Base-by-base conservation (phyloP, 495 filamentous ascomycete genomes). In the Amorphotheca resinae region DNA sequence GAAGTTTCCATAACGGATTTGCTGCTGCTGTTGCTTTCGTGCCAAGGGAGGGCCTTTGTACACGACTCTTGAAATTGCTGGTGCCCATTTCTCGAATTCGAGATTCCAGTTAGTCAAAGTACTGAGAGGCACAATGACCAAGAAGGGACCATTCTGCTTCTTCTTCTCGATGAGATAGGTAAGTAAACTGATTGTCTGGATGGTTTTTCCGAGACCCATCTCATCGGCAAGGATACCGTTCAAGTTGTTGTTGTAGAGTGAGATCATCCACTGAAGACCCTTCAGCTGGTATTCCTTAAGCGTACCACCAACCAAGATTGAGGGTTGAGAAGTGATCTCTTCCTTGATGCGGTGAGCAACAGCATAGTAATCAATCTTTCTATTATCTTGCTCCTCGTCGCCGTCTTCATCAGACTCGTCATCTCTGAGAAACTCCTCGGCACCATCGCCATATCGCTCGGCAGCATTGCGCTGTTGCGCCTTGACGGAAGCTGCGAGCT, bases 181-280 rank as follows among this genome's bases (percentile, higher is more conserved):
- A 49, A 98, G 79, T 64, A 98, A 68, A 69, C 84, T 93, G 67
- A 98, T 98, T 31, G 93, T 96, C 66, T 98, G 91, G 50, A 98
- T 98, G 0, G 91, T 98, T 66, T 98, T 98, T 57, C 91, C 91
- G 45, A 98, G 84, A 79, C 91, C 91, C 91, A 98, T 98, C 65
- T 98, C 91, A 53, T 98, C 91, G 38, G 91, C 91, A 48, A 98
- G 67, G 50, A 98, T 96, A 73, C 91, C 91, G 60, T 96, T 96
- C 46, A 98, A 74, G 61, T 95, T 96, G 72, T 98, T 98, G 76
- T 96, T 96, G 66, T 96, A 98, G 17, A 98, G 73, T 11, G 91
- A 98, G 42, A 96, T 76, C 91, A 98, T 96, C 91, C 91, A 98
- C 60, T 98, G 91, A 46, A 98, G 62, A 65, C 91, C 91, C 74